Evolutionary conservation across 2,329 filamentous ascomycete genomes (phyloP), one percentile per base, ranked within the genome.

Genomic region (Botrytis pseudocinerea): DNA sequence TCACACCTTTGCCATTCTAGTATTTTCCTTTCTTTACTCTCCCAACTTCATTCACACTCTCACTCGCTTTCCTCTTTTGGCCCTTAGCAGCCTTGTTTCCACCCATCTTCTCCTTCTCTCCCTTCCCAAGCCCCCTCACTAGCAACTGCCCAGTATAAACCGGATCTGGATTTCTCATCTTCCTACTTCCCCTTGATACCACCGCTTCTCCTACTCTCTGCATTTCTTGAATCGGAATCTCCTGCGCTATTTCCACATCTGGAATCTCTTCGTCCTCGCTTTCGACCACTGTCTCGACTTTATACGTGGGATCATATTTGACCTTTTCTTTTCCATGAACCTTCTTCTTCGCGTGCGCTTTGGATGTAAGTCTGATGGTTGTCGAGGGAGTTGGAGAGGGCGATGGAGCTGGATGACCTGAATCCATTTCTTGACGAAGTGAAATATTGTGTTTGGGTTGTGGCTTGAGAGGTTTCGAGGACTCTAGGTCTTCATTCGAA

Each of bases 161-260:
- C 10, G 61, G 70, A 44, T 59, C n/a, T 1, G 10, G 16, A 32
- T 71, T 71, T 35, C 70, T 71, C n/a, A 61, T 71, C 10, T 61
- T 71, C 28, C 70, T 54, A 25, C 61, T 42, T 48, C 61, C 40
- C 12, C 32, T 35, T 7, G 35, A 28, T 9, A 25, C 28, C 5
- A 44, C n/a, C 10, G 14, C 48, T 9, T 32, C 14, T 14, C 10
- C 48, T 38, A 25, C 8, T 3, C 12, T 65, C 6, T 16, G 42
- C 22, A 54, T 54, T 18, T 57, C 44, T 16, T 38, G 38, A 14
- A 69, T 51, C n/a, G 65, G 48, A 14, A 35, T 57, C 18, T 57
- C 65, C 2, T 38, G 25, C 5, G 22, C 65, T 4, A 69, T 38
- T 7, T 69, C 65, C n/a, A n/a, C 18, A 0, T n/a, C 25, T 6